Evolutionary conservation across 768 basidiomycete genomes (phyloP).

Genomic region (Suillus ampliporus): DNA sequence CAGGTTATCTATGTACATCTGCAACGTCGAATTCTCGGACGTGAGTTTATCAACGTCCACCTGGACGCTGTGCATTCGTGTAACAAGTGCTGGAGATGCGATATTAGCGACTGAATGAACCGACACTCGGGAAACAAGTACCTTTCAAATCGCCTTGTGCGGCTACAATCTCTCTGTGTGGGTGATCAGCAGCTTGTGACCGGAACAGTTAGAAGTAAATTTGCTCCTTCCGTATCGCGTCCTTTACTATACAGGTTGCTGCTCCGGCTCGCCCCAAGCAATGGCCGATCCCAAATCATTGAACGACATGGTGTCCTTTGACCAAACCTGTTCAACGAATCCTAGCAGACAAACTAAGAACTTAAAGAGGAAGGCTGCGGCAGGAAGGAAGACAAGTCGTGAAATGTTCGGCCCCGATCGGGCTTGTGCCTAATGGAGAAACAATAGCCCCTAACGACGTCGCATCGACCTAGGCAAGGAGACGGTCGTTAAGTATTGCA

Average conservation of each 20-base stretch:
- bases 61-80: slow-evolving; percentile 71
- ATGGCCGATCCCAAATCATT: slow-evolving; percentile 45
- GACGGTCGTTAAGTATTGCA: too few species aligned
- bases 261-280: slow-evolving; percentile 54
- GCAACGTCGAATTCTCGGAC: slow-evolving; percentile 80
- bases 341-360: too few species aligned
- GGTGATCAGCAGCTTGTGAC: slow-evolving; percentile 9
- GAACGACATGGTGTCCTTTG: slow-evolving; percentile 48
- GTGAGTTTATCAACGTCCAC: slow-evolving; percentile 77
- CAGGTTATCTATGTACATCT: slow-evolving; percentile 89
- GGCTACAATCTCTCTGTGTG: slow-evolving; percentile 69
- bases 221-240: slow-evolving; percentile 78
- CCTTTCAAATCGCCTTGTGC: slow-evolving; percentile 80
- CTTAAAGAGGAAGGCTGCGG: too few species aligned
- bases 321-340: too few species aligned
- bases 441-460: too few species aligned
- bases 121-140: slow-evolving; percentile 28
- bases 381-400: too few species aligned
- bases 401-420: too few species aligned
- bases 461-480: too few species aligned
- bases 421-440: too few species aligned
- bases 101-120: slow-evolving; percentile 5
- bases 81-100: slow-evolving; percentile 58
- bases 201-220: background rate
- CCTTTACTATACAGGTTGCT: slow-evolving; percentile 66